phyloP scores from a whole-genome alignment of 2,329 filamentous ascomycete species.

The Paraconiothyrium brasiliense region DNA sequence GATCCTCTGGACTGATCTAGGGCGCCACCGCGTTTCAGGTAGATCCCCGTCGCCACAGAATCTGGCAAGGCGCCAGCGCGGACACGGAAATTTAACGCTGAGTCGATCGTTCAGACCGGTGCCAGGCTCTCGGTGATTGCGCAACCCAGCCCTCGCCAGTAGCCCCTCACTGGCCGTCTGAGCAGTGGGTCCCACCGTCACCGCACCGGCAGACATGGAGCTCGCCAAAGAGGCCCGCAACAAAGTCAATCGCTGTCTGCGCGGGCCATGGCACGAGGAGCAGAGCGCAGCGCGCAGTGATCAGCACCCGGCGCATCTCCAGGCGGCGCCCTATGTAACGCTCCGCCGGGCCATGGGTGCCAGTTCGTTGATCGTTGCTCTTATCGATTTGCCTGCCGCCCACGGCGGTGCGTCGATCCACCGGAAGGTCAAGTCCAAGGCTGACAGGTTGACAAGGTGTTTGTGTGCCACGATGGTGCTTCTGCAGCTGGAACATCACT shows the following conservation, averaged over 20 bases:
- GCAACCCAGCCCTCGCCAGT: slow-evolving; percentile 41
- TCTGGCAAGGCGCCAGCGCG: slow-evolving; percentile 42
- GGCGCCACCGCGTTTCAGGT: slow-evolving; percentile 39
- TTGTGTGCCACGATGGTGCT: slow-evolving; percentile 39
- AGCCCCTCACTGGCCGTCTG: slow-evolving; percentile 29
- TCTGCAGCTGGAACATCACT: slow-evolving; percentile 21
- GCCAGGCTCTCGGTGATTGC: slow-evolving; percentile 52
- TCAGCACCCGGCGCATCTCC: slow-evolving; percentile 30
- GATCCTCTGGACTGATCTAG: slow-evolving; percentile 44
- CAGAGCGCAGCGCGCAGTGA: slow-evolving; percentile 29
- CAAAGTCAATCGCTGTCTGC: not conserved
- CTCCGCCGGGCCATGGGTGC: slow-evolving; percentile 31
- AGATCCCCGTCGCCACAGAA: slow-evolving; percentile 39
- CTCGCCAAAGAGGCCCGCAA: not conserved
- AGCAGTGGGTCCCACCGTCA: slow-evolving; percentile 14
- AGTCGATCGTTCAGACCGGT: slow-evolving; percentile 44
- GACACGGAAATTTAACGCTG: slow-evolving; percentile 47
- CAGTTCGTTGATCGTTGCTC: slow-evolving; percentile 39
- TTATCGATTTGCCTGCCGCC: slow-evolving; percentile 51
- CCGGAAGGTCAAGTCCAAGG: slow-evolving; percentile 37
- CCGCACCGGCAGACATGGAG: not conserved
- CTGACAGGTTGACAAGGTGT: slow-evolving; percentile 47
- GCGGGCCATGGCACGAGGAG: slow-evolving; percentile 24
- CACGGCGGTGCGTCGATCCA: slow-evolving; percentile 48
- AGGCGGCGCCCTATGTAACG: slow-evolving; percentile 32